These are phyloP conservation scores for Yamadazyma philogaea DNA, from an alignment of 805 yeast species.

Conservation along the genomic window DNA sequence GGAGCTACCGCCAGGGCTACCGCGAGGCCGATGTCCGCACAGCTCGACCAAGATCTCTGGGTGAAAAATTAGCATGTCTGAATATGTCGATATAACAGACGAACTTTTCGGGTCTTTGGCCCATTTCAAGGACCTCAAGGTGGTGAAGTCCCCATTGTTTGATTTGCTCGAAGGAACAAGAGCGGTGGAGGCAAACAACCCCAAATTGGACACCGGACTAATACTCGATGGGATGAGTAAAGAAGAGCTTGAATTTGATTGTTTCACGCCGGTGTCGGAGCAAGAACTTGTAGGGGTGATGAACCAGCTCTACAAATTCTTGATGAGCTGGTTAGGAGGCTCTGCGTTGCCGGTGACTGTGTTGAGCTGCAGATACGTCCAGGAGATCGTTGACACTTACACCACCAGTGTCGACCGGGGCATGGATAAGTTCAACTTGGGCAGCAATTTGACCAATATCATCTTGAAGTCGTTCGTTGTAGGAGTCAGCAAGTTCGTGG, in stretches of 20 bases:
- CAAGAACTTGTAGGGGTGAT: conserved; percentile 48
- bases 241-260: conserved; percentile 48
- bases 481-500: conserved; percentile 55
- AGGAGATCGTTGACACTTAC: conserved; percentile 48
- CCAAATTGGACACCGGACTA: conserved; percentile 73
- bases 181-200: conserved; percentile 75
- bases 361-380: conserved; percentile 71
- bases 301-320: conserved; percentile 50
- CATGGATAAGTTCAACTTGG: conserved; percentile 26
- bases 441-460: conserved; percentile 28
- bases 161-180: conserved; percentile 80
- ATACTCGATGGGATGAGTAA: conserved; percentile 36
- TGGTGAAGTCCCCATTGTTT: conserved; percentile 59
- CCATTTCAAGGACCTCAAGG: conserved; percentile 46
- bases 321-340: conserved; percentile 74
- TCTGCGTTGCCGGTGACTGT: conserved; percentile 74
- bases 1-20: too few relatives aligned
- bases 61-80: conserved; percentile 8
- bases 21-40: too few relatives aligned
- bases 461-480: conserved; percentile 50
- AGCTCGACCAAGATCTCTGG: not conserved
- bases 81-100: conserved; percentile 52
- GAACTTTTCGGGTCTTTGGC: conserved; percentile 42
- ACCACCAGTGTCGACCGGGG: conserved; percentile 16
- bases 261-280: conserved; percentile 33